Evolutionary conservation across 352 stramenopile species (phyloP), one percentile per base, ranked within the genome.

Genomic region (Phytophthora palmivora): DNA sequence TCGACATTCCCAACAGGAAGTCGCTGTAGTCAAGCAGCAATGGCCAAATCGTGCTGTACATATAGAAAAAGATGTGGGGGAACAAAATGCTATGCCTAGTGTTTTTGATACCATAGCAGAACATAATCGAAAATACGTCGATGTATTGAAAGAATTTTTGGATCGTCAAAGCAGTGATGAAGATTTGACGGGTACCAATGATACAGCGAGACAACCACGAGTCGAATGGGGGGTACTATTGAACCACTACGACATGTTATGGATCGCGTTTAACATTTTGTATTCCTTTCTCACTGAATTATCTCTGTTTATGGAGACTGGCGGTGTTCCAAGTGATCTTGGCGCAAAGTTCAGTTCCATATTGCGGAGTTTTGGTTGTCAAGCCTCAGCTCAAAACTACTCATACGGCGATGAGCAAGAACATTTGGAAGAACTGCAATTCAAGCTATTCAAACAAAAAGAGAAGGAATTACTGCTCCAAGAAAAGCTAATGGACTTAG

Each of bases 401-500:
- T 28, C 6, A 14, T 14, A 41, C n/a, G 2, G 14, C 12, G 16
- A 32, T 10, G 14, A 33, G 8, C n/a, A 52, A 37, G 12, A 10
- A 6, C 41, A 19, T 9, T 16, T 44, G 21, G 15, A 59, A 30
- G 3, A 15, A n/a, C 15, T 63, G 0, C 28, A 69, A n/a, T 48
- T 76, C 18, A 63, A 76, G 41, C n/a, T 70, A 9, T 36, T 28
- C 16, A 67, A 59, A 19, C 55, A 43, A 44, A 45, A 74, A 38
- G 68, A 76, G 52, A 67, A 62, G 22, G 52, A 71, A 28, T 15
- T 70, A 21, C 19, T 73, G 19, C 36, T 76, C 10, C 52, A 74
- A 15, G 43, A 67, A 30, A 49, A 16, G 18, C 22, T 74, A n/a
- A 30, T 56, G 4, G 12, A 58, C 11, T 49, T 57, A 52, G 44